Base-by-base conservation (phyloP, 1,284 basidiomycete species). In the Mycena sp. region DNA sequence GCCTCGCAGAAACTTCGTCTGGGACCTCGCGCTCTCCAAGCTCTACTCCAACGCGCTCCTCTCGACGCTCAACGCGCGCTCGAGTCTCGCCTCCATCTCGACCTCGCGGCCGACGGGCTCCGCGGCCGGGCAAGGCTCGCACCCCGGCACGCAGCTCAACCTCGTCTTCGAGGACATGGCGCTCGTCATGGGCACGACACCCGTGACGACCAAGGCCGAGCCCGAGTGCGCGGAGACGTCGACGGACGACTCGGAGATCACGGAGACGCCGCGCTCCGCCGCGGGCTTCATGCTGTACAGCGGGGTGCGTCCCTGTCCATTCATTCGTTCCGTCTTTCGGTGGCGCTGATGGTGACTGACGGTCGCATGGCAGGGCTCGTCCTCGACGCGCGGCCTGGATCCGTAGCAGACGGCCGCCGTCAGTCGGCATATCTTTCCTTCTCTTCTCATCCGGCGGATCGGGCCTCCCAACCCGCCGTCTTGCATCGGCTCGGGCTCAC, bases 21-120 rank as follows among this genome's bases (percentile, higher is more conserved):
- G 81, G 78, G 85, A 85, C 70, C 77, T 87, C 52, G 72, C 82
- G 4, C 73, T 86, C 26, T 81, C 84, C 4, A 86, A 86, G 50
- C 75, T 87, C 4, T 87, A 87, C 69, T 70, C 82, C 14, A 87
- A 87, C 67, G 82, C 83, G 17, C 71, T 87, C 0, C 70, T 87
- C 41, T 85, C 83, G 2, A 83, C 84, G 4, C 77, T 87, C 37
- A 87, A 87, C 68, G 80, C 83, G 12, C 82, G 85, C 37, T 69
- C 71, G 5, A 55, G 68, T 3, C 51, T 78, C 41, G n/a, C 6
- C 46, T 4, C 26, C 26, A 29, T n/a, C n/a, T n/a, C n/a, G n/a
- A n/a, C n/a, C n/a, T n/a, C n/a, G n/a, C n/a, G n/a, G n/a, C n/a
- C n/a, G n/a, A n/a, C n/a, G n/a, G n/a, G n/a, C n/a, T n/a, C n/a